Base-by-base conservation (phyloP, 192 early-diverging fungal species). In the Rhizophagus prolifer region DNA sequence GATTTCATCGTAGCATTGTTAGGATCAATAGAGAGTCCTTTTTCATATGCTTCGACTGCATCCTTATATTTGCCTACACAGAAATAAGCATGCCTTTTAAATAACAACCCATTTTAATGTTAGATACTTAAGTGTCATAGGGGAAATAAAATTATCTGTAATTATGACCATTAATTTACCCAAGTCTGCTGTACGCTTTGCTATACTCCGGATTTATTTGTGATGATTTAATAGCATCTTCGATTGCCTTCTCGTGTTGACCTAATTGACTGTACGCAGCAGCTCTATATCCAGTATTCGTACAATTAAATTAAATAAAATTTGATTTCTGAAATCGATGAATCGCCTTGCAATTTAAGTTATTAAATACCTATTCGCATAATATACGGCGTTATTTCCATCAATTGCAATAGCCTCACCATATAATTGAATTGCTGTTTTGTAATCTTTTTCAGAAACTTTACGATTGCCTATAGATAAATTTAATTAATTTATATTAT, bases 121-220 rank as follows among this genome's bases (percentile, higher is more conserved):
- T 58, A 26, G 28, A 25, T 79, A 26, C 16, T 19, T 54, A 36
- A 10, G 10, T 50, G 1, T 47, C 26, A 19, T 26, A 13, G 13
- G 0, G 19, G 8, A 6, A 14, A 16, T 47, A 50, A 47, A n/a
- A 47, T 50, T 47, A 4, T 12, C 23, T 44, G 9, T 36, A 70
- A 28, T 19, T 5, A 16, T 13, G 41, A 25, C 28, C 10, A 47
- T 47, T 69, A 16, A 64, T 60, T 80, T 83, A 93, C 91, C 94
- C 96, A 80, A 97, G 85, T 72, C 95, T 92, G 77, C 92, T 92
- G 83, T 97, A 98, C 6, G 92, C 95, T 81, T 97, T 98, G 88
- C 89, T 91, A 84, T 98, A 99, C 19, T 81, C 86, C 59, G 96
- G 90, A 83, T 98, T 94, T 63, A 96, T 82, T 59, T 92, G 91